Conservation (phyloP, 176 grass and related monocot species). For the Panicum miliaceum region DNA sequence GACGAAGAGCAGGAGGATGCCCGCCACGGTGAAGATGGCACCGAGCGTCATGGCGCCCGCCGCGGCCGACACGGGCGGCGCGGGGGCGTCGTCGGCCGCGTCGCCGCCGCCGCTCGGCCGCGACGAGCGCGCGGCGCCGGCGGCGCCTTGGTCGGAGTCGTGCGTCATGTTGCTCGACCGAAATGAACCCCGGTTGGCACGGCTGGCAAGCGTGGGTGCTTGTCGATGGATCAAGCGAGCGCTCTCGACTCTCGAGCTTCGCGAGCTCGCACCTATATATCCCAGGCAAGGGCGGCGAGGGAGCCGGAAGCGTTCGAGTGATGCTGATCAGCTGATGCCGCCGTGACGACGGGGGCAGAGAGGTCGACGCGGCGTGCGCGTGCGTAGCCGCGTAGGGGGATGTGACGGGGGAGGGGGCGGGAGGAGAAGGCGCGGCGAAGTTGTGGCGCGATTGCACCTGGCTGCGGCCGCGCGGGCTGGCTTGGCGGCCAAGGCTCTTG, state of each 20-base stretch:
- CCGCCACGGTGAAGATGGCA: not conserved
- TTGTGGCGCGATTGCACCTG: not conserved
- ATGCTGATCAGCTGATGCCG: too few relatives aligned
- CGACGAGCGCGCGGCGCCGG: not conserved
- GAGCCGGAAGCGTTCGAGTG: not conserved
- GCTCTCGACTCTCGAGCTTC: not conserved
- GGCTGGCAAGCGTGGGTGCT: not conserved
- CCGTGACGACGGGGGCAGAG: not conserved
- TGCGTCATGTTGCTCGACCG: not conserved
- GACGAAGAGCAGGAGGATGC: conserved; percentile 32
- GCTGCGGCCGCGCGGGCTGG: not conserved
- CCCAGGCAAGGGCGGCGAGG: too few relatives aligned
- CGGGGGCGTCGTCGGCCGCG: not conserved
- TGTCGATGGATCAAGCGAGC: not conserved
- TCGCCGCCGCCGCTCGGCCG: not conserved
- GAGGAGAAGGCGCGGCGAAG: not conserved
- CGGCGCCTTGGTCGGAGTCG: not conserved
- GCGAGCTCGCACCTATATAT: not conserved
- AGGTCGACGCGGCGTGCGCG: too few relatives aligned
- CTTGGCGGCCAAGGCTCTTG: conserved; percentile 4
- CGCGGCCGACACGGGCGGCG: not conserved
- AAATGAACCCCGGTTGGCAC: not conserved
- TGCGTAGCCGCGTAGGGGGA: too few relatives aligned
- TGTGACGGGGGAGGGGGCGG: not conserved
- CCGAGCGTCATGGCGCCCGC: not conserved